Evolutionary conservation across 148 eudicot genomes (phyloP), one percentile per base, ranked within the genome.

Genomic region (Heliamphora exappendiculata): DNA sequence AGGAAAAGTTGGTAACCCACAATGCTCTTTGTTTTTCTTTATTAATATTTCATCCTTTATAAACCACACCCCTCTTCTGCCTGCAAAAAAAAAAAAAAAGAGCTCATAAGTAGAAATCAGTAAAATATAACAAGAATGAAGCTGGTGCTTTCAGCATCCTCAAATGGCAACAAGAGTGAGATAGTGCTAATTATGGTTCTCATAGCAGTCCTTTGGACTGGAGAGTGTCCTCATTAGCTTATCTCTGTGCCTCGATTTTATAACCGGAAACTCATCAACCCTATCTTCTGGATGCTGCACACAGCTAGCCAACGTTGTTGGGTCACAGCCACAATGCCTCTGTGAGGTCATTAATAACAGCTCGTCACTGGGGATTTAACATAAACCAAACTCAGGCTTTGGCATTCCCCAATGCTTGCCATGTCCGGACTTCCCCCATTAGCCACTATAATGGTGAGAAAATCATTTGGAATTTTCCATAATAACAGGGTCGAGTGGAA

Each of bases 341-440:
- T 87, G 91, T 74, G 65, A 81, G 69, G 82, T 85, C 37, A 80
- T 90, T 13, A 83, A 75, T 66, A 83, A 85, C 19, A 82, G 84
- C 22, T 76, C 89, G 2, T 75, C 80, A 0, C 49, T 89, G 45
- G 81, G 87, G 6, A 72, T 88, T 33, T 39, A 82, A 47, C 71
- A 84, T 86, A 73, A 86, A 86, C 70, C 85, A 70, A 63, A 86
- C 88, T 29, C 89, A 69, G 59, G 89, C 89, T 4, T 76, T 85
- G 75, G 54, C 47, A 42, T 89, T 88, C 59, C 91, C 89, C 72
- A 34, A 28, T 41, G 86, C 82, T 69, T 88, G 91, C 81, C 78
- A 83, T 74, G 82, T 88, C 70, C 76, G 84, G 39, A 84, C 88
- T 75, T 89, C 89, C 20, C 76, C 91, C 29, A 22, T 81, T 42